Conservation (phyloP, 1,139 yeast genomes). For the Candida frijolesensis region DNA sequence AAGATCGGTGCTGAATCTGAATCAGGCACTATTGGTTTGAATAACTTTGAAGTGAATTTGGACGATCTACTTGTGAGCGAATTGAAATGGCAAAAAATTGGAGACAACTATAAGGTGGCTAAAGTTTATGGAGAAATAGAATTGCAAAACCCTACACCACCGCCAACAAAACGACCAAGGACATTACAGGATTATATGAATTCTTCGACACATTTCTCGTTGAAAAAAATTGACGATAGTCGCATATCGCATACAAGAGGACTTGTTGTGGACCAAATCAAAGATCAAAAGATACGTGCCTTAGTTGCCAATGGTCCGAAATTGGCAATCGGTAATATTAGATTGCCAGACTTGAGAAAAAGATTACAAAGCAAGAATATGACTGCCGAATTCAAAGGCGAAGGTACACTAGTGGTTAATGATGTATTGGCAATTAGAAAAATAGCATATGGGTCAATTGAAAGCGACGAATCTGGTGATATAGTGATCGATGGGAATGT, state of each 20-base stretch:
- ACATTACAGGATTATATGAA: constrained; percentile 34
- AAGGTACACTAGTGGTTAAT: constrained; percentile 88
- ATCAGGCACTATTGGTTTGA: constrained; percentile 40
- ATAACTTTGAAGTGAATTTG: constrained; percentile 71
- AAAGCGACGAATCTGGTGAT: constrained; percentile 68
- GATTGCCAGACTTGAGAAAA: constrained; percentile 77
- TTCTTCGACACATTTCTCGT: constrained; percentile 39
- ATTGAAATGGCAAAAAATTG: constrained; percentile 82
- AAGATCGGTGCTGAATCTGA: constrained; percentile 53
- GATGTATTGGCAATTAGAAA: constrained; percentile 76
- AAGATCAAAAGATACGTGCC: constrained; percentile 12
- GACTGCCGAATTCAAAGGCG: constrained; percentile 87
- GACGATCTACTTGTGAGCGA: constrained; percentile 65
- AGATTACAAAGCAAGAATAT: constrained; percentile 60
- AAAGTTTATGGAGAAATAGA: constrained; percentile 77
- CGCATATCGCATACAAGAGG: constrained; percentile 8
- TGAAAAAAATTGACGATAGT: constrained; percentile 28
- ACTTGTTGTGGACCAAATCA: constrained; percentile 10
- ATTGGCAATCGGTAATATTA: constrained; percentile 86
- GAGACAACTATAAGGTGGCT: constrained; percentile 81
- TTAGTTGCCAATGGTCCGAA: constrained; percentile 31
- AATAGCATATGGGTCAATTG: constrained; percentile 44
- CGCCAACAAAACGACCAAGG: constrained; percentile 18
- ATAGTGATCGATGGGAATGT: constrained; percentile 82
- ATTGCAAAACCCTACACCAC: constrained; percentile 33